Percentiles rank a stretch among this genome's conserved stretches.
Evolutionary conservation across 371 early-diverging fungal genomes (phyloP).

Genomic region (Actinomucor elegans): DNA sequence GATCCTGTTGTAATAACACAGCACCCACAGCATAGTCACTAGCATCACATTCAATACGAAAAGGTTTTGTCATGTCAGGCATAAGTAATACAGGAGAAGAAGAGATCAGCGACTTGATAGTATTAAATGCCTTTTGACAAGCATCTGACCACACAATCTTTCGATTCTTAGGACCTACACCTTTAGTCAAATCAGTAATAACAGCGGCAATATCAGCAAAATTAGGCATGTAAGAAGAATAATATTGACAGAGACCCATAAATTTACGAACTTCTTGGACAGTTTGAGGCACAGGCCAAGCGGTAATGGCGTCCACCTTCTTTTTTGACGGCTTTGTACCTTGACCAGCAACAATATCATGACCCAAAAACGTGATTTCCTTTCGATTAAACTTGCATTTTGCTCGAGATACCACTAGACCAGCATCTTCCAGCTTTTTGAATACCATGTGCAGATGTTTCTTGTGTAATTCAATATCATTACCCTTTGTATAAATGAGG

Average conservation of each 20-base stretch:
- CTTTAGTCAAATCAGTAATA: slow-evolving; percentile 33
- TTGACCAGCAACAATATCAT: slow-evolving; percentile 20
- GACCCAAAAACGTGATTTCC: slow-evolving; percentile 48
- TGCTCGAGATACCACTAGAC: too few species aligned
- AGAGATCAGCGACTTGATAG: slow-evolving; percentile 5
- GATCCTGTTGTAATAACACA: slow-evolving; percentile 27
- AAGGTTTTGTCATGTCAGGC: slow-evolving; percentile 23
- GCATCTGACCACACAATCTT: neutral
- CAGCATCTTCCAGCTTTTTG: too few species aligned
- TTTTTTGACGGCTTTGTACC: slow-evolving; percentile 29
- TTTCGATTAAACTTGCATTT: too few species aligned
- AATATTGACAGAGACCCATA: slow-evolving; percentile 28
- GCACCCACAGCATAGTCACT: too few species aligned
- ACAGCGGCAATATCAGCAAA: slow-evolving; percentile 37
- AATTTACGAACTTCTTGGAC: slow-evolving; percentile 35
- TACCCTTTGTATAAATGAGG: slow-evolving; percentile 44
- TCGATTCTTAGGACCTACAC: slow-evolving; percentile 13
- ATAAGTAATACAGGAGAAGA: slow-evolving; percentile 9
- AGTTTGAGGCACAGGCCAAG: slow-evolving; percentile 36
- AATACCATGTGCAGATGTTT: too few species aligned
- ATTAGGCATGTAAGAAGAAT: slow-evolving; percentile 28
- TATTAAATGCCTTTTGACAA: neutral
- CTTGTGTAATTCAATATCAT: slow-evolving; percentile 37
- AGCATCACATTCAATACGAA: slow-evolving; percentile 8
- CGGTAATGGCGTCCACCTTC: slow-evolving; percentile 25